A percentile compares a stretch with the other conserved stretches of the same genome.
Conservation (phyloP, 2,329 filamentous ascomycete genomes). For the Colletotrichum scovillei region DNA sequence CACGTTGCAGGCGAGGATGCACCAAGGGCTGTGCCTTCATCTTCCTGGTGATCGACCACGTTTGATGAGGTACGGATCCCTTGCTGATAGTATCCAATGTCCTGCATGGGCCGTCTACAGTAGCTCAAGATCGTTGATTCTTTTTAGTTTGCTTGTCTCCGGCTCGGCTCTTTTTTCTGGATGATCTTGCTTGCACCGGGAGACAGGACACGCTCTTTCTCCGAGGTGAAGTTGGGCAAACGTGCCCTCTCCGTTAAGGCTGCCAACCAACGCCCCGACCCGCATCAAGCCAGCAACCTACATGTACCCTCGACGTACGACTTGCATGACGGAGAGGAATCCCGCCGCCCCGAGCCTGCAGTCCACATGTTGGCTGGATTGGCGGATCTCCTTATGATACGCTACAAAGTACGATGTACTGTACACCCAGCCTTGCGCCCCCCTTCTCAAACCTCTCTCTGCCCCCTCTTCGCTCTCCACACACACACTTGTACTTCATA, state of each 20-base stretch:
- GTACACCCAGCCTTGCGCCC: background rate
- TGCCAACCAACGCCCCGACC: background rate
- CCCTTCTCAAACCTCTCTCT: background rate
- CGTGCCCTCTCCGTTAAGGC: background rate
- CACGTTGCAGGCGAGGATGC: background rate
- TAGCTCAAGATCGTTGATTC: no score
- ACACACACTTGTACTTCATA: background rate
- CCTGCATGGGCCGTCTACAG: no score
- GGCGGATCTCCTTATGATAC: background rate
- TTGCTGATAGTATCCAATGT: background rate
- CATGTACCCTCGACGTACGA: background rate
- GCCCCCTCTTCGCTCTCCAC: background rate
- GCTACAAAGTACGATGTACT: background rate
- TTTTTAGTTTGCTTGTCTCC: background rate
- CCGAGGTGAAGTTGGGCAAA: background rate
- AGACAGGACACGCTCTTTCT: background rate
- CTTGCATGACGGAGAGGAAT: background rate
- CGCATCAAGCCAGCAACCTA: background rate
- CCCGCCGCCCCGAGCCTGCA: background rate
- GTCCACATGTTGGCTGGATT: background rate
- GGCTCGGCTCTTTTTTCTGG: background rate
- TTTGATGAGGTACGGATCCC: background rate
- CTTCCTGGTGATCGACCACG: background rate
- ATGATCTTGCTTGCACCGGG: background rate
- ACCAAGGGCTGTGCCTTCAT: background rate